These are phyloP conservation scores for Amanita exitialis DNA, from an alignment of 768 basidiomycete genomes.

Conservation along the genomic window DNA sequence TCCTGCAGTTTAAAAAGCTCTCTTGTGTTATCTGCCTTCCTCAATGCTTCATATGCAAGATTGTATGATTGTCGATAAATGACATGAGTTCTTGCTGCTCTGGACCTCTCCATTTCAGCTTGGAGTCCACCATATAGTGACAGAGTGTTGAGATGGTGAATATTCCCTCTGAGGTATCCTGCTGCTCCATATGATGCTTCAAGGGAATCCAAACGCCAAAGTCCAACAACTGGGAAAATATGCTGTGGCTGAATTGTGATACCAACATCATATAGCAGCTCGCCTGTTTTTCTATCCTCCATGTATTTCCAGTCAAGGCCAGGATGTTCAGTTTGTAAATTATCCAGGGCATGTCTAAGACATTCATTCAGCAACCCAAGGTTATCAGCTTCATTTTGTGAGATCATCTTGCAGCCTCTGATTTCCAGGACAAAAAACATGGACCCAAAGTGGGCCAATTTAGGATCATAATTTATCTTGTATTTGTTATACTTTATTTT, in stretches of 20 bases:
- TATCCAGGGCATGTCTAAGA: background rate
- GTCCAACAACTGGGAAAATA: slow-evolving; percentile 8
- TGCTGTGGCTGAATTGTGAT: background rate
- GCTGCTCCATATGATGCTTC: slow-evolving; percentile 12
- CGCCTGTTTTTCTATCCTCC: background rate
- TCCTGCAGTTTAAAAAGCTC: background rate
- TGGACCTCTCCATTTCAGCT: slow-evolving; percentile 4
- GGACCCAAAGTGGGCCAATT: slow-evolving; percentile 10
- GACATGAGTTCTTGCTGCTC: background rate
- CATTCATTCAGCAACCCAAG: too few relatives aligned
- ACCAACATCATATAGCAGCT: background rate
- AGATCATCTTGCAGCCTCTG: slow-evolving; percentile 9
- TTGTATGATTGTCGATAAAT: background rate
- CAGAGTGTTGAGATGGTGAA: slow-evolving; percentile 12
- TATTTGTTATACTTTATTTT: background rate
- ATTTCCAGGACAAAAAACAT: slow-evolving; percentile 12
- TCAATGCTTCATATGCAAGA: background rate
- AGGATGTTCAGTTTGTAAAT: background rate
- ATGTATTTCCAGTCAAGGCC: background rate
- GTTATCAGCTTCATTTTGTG: background rate
- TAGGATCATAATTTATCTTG: background rate
- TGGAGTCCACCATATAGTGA: slow-evolving; percentile 11
- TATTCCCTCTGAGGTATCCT: too few relatives aligned
- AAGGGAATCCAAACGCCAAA: too few relatives aligned
- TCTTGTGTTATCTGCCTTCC: background rate